Evolutionary conservation across 208 protist species (phyloP), one percentile per base, ranked within the genome.

Genomic region (Acanthamoeba healyi): DNA sequence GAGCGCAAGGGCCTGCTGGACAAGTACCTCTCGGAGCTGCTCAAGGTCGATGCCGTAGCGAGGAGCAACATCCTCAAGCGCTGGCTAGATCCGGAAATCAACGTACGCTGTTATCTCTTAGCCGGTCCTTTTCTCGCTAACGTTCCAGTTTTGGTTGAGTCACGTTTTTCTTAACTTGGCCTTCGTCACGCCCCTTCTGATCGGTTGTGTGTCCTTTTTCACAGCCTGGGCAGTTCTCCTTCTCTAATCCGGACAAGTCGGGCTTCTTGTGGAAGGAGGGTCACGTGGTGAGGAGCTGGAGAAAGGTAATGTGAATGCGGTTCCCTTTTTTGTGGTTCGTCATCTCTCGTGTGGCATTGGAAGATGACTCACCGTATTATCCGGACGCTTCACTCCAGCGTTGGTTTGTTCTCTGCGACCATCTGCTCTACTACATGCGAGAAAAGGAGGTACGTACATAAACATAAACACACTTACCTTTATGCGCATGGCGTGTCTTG

Each of bases 191-290:
- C 1, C 14, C 32, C 38, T 74, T 56, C 40, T n/a, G n/a, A n/a
- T n/a, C n/a, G n/a, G n/a, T n/a, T n/a, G n/a, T n/a, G n/a, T n/a
- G n/a, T n/a, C n/a, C n/a, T 46, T 92, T 79, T 79, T 36, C 14
- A 49, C 87, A 92, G 87, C 87, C 87, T 34, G 87, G 87, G 7
- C 87, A 74, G 36, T 92, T 92, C 34, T 92, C 58, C 38, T 92
- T 92, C 38, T 67, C 87, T 4, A 24, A 92, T 44, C 87, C 87
- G 0, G 87, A 92, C n/a, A 92, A 92, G 40, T 7, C 58, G 19
- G 87, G 87, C 9, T 92, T 49, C 42, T 36, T 92, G 36, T 49
- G 61, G 61, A 92, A 92, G 38, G 87, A 92, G n/a, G 87, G 87
- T 5, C 87, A 92, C 49, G 87, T 92, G 15, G 87, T 92, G 32